Evolutionary conservation across 495 filamentous ascomycete genomes (phyloP).

Genomic region (Lentithecium fluviatile): DNA sequence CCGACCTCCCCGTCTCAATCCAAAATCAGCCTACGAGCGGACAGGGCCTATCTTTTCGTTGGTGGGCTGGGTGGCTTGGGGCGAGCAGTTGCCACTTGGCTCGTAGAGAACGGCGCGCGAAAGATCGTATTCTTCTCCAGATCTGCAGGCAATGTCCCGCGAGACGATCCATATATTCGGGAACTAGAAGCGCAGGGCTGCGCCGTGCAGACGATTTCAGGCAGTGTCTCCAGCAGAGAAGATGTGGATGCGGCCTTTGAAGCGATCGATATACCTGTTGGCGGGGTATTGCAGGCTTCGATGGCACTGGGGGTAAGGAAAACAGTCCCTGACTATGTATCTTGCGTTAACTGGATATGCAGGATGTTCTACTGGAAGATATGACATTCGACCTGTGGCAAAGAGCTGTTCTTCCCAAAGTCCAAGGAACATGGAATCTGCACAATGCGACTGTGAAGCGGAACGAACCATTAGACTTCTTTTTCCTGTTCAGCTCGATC

Average conservation of each 20-base stretch:
- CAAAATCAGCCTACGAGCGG: background rate
- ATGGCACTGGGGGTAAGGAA: constrained; percentile 10
- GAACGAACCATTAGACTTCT: no score
- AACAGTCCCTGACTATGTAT: constrained; percentile 15
- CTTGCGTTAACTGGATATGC: constrained; percentile 1
- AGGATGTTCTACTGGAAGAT: no score
- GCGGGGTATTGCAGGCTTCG: constrained; percentile 18
- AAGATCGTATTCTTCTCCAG: constrained; percentile 23
- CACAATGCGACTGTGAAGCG: constrained; percentile 10
- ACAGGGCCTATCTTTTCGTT: constrained; percentile 45
- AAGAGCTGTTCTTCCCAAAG: constrained; percentile 8
- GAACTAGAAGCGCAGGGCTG: constrained; percentile 4
- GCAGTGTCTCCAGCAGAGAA: constrained; percentile 2
- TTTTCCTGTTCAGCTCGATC: no score
- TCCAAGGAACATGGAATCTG: constrained; percentile 23
- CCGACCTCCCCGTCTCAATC: no score
- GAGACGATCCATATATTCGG: background rate
- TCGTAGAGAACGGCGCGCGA: constrained; percentile 22
- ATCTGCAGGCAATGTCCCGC: constrained; percentile 8
- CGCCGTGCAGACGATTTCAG: background rate
- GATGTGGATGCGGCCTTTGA: constrained; percentile 1
- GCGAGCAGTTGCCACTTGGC: constrained; percentile 16
- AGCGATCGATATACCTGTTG: background rate
- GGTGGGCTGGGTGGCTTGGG: constrained; percentile 51
- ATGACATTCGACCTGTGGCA: no score